Percentiles rank a stretch among this genome's conserved stretches.
Evolutionary conservation across 495 filamentous ascomycete genomes (phyloP).

Genomic region (Neurospora sp.): DNA sequence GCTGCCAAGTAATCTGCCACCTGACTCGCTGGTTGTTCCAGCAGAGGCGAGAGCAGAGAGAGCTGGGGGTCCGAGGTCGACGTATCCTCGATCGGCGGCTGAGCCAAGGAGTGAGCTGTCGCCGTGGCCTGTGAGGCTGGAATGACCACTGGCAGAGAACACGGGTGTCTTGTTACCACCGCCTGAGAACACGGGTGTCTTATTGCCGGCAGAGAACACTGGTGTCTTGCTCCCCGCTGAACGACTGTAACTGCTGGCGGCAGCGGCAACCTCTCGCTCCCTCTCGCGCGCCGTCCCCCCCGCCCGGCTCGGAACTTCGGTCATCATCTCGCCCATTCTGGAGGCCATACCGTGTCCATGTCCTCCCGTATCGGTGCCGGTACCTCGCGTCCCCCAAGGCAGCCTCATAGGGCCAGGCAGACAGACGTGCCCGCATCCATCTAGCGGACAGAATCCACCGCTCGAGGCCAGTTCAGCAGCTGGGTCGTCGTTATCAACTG

Average conservation of each 20-base stretch:
- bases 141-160: neutral
- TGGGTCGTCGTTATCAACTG: constrained; percentile 4
- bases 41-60: neutral
- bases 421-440: constrained; percentile 66
- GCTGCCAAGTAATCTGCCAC: neutral
- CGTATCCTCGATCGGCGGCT: neutral
- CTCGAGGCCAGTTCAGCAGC: constrained; percentile 35
- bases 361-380: neutral
- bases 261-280: constrained; percentile 1
- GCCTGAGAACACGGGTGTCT: neutral
- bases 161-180: neutral
- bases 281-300: constrained; percentile 26
- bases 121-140: neutral
- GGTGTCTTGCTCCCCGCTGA: neutral
- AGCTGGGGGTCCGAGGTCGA: neutral
- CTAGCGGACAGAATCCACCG: constrained; percentile 63
- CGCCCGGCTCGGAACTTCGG: constrained; percentile 32
- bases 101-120: constrained; percentile 1
- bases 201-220: neutral
- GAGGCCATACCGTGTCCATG: constrained; percentile 34
- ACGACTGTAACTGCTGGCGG: neutral
- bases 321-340: constrained; percentile 29
- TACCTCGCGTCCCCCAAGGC: neutral
- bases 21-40: constrained; percentile 1
- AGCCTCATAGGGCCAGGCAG: constrained; percentile 43